Conservation (phyloP, 1,284 basidiomycete genomes). For the Fomitiporia mediterranea region DNA sequence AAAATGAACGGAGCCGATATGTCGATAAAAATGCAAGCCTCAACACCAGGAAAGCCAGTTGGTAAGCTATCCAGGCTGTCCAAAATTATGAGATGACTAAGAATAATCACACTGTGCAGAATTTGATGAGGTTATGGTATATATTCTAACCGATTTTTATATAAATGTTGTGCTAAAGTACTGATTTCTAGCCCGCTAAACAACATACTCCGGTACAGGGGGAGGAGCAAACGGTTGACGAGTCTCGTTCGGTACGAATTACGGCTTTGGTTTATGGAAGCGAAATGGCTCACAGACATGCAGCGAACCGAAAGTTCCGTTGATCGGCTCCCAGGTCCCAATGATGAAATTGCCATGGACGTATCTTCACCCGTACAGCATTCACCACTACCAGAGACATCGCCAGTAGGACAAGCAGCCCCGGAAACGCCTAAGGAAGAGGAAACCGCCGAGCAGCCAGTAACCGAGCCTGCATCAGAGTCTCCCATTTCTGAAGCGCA, state of each 20-base stretch:
- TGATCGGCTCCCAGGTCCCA: not conserved
- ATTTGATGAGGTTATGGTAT: not conserved
- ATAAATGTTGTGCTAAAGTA: not conserved
- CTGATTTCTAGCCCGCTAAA: not conserved
- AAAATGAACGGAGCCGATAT: not conserved
- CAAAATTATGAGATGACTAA: not conserved
- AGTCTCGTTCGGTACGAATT: no score
- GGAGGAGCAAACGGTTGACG: not conserved
- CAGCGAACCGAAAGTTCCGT: not conserved
- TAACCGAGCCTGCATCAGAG: not conserved
- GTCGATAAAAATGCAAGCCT: not conserved
- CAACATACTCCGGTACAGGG: not conserved
- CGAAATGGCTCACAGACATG: not conserved
- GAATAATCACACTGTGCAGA: not conserved
- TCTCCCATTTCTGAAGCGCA: slow-evolving; percentile 7
- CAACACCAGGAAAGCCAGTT: not conserved
- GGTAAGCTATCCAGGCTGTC: not conserved
- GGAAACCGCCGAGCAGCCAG: not conserved
- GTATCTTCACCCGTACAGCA: slow-evolving; percentile 6
- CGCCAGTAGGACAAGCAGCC: not conserved
- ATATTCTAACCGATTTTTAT: not conserved
- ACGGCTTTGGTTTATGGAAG: no score
- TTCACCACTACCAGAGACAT: not conserved
- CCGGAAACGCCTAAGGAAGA: not conserved
- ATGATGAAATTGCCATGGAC: slow-evolving; percentile 9